Percentiles rank a stretch among this genome's conserved stretches.
These are phyloP conservation scores for Microascus cirrosus DNA, from an alignment of 2,329 filamentous ascomycete genomes.

Conservation along the genomic window DNA sequence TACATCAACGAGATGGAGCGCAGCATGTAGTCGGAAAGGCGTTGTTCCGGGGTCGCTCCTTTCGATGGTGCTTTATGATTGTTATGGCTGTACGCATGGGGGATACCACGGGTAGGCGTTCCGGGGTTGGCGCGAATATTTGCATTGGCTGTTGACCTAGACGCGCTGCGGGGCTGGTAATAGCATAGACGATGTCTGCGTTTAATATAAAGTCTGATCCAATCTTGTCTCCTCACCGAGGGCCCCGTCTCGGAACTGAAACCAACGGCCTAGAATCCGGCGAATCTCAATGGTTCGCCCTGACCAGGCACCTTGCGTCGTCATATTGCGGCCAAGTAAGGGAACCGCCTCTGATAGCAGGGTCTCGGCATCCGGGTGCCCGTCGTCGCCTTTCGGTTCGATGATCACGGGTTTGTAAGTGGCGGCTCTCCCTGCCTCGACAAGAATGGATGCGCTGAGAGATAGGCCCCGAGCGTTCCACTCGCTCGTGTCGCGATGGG, in stretches of 20 bases:
- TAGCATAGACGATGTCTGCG: background rate
- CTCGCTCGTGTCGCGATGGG: conserved; percentile 58
- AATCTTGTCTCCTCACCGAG: background rate
- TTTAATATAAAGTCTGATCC: background rate
- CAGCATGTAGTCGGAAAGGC: conserved; percentile 38
- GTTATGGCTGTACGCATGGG: conserved; percentile 7
- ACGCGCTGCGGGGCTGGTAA: background rate
- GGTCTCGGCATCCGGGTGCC: conserved; percentile 18
- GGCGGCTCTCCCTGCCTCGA: conserved; percentile 45
- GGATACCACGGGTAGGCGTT: conserved; percentile 29
- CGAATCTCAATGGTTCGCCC: conserved; percentile 47
- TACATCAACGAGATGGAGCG: conserved; percentile 99
- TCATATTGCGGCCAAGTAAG: conserved; percentile 37
- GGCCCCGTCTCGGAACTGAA: conserved; percentile 19
- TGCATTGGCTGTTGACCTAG: background rate
- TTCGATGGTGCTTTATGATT: background rate
- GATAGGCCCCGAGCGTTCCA: conserved; percentile 67
- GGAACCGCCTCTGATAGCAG: conserved; percentile 44
- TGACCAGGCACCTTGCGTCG: conserved; percentile 40
- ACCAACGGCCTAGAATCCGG: conserved; percentile 55
- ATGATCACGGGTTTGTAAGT: conserved; percentile 32
- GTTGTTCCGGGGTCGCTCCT: background rate
- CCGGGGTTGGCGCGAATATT: conserved; percentile 13
- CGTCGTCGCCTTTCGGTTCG: conserved; percentile 26
- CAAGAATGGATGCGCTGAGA: conserved; percentile 47